A percentile compares a stretch with the other conserved stretches of the same genome.
Conservation (phyloP, 2,329 filamentous ascomycete species). For the Pseudogymnoascus sp. region DNA sequence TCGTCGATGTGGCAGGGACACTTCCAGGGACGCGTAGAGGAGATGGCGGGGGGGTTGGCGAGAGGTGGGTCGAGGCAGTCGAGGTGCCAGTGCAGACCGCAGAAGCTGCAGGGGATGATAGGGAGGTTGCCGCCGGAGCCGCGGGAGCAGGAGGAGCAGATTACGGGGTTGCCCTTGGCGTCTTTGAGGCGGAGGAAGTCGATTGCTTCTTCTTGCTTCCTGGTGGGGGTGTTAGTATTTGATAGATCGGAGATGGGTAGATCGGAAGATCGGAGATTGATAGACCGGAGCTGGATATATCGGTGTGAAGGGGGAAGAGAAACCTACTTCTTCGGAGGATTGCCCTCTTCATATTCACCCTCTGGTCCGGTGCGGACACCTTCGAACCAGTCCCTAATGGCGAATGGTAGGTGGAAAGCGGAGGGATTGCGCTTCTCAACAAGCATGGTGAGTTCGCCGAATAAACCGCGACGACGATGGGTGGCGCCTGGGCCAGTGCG, state of each 20-base stretch:
- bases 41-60: slow-evolving; percentile 60
- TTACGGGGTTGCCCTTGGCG: slow-evolving; percentile 62
- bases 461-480: slow-evolving; percentile 47
- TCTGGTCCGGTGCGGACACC: slow-evolving; percentile 68
- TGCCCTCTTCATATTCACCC: slow-evolving; percentile 71
- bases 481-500: slow-evolving; percentile 21
- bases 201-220: slow-evolving; percentile 50
- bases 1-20: slow-evolving; percentile 84
- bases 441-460: slow-evolving; percentile 52
- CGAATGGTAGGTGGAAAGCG: slow-evolving; percentile 63
- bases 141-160: slow-evolving; percentile 70
- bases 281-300: too few relatives aligned
- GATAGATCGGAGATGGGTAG: background rate
- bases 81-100: slow-evolving; percentile 77
- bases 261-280: too few relatives aligned
- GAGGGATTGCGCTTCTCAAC: slow-evolving; percentile 63
- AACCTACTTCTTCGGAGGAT: slow-evolving; percentile 49
- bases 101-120: slow-evolving; percentile 82
- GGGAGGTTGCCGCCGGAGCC: slow-evolving; percentile 47
- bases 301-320: slow-evolving; percentile 12
- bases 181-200: slow-evolving; percentile 65
- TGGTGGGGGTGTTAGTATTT: slow-evolving; percentile 20
- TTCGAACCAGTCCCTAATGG: slow-evolving; percentile 68
- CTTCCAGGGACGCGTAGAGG: slow-evolving; percentile 64
- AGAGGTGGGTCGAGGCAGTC: slow-evolving; percentile 85